These are phyloP conservation scores for Metschnikowia arizonensis DNA, from an alignment of 805 yeast species.

Conservation along the genomic window DNA sequence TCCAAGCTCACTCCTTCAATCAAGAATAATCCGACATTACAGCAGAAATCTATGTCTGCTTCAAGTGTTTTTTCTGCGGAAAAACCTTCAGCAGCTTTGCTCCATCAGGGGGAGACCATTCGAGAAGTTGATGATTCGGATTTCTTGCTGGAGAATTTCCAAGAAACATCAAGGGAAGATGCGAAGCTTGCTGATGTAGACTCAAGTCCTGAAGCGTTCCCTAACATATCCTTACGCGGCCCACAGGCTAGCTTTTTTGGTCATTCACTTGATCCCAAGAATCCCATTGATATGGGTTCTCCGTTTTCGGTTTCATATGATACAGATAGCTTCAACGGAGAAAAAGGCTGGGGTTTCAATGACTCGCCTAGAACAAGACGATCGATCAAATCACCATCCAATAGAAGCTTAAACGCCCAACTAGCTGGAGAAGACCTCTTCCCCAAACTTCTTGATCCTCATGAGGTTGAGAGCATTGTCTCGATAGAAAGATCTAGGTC, in stretches of 20 bases:
- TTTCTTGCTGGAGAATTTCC: constrained; percentile 12
- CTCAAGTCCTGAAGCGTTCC: constrained; percentile 1
- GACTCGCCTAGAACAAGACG: background rate
- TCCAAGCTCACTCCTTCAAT: background rate
- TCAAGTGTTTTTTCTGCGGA: constrained; percentile 9
- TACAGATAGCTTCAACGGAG: constrained; percentile 1
- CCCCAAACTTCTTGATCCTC: constrained; percentile 62
- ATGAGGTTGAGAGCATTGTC: constrained; percentile 72
- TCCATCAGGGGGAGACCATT: constrained; percentile 14
- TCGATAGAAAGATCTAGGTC: constrained; percentile 64
- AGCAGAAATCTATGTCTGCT: constrained; percentile 1
- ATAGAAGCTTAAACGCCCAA: constrained; percentile 18
- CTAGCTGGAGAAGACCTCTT: constrained; percentile 53
- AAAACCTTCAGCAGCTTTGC: constrained; percentile 9
- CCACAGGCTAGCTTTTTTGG: constrained; percentile 2
- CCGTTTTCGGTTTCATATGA: constrained; percentile 29
- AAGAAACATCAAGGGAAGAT: constrained; percentile 7
- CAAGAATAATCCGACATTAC: background rate
- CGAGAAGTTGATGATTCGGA: constrained; percentile 21
- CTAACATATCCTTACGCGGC: background rate
- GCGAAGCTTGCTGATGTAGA: background rate
- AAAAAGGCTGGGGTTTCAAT: background rate
- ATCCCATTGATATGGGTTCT: constrained; percentile 23
- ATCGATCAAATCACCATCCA: constrained; percentile 1
- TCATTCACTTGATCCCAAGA: constrained; percentile 13